Evolutionary conservation across 2,329 filamentous ascomycete species (phyloP), one percentile per base, ranked within the genome.

Genomic region (Penicillium aurantiogriseum): DNA sequence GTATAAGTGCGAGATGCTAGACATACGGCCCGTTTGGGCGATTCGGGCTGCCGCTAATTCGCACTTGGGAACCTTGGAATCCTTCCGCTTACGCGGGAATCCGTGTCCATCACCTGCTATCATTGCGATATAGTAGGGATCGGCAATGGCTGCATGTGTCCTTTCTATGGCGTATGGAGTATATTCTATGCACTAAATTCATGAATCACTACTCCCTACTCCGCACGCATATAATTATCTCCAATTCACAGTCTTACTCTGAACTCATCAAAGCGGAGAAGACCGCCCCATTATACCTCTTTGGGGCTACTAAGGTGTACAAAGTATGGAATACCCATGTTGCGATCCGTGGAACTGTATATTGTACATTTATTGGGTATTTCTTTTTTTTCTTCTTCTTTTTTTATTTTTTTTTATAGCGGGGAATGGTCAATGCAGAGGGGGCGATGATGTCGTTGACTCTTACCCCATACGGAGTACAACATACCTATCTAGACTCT

Each of bases 381-480:
- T 47, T 21, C 15, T 21, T 40, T 27, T 17, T 13, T 23, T 23
- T n/a, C 3, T 23, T 23, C 23, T 5, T 2, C 21, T 47, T 46
- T 47, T 53, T 53, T 13, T 9, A 19, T 33, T 33, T 17, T 11
- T 53, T 47, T 47, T 53, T 55, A 52, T 51, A 19, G 54, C 51
- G 54, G 61, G 56, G 56, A 56, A 55, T 59, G 54, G 59, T 27
- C 56, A 42, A 62, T 60, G 54, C 58, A 45, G 52, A 39, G 21
- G 36, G 23, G 25, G 36, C 23, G 4, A 60, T 55, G 25, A 83
- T 74, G 63, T 84, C 80, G 56, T 39, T 23, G 17, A 29, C 25
- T 45, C 25, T 13, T 45, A 29, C 25, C 25, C 25, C 43, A 45
- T 45, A 25, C 21, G 21, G 39, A 44, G 42, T 29, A 29, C 42